Base-by-base conservation (phyloP, 176 grass and related monocot species). In the Aegilops bicornis region DNA sequence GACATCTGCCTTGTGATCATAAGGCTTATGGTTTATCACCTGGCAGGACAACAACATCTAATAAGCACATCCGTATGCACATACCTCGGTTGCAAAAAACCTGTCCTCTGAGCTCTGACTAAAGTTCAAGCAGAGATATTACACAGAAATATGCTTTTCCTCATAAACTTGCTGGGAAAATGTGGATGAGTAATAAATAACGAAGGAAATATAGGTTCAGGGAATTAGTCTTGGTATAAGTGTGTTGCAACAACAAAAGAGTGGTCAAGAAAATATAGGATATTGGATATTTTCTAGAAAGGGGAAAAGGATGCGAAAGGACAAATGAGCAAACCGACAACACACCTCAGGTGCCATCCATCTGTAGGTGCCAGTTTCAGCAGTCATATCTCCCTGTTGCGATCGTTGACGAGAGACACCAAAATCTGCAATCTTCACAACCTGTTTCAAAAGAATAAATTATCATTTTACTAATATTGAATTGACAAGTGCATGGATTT, bases 261-360 rank as follows among this genome's bases (percentile, higher is more conserved):
- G 45, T 47, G 24, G 27, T 67, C 23, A 0, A 84, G 13, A 11
- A 87, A 68, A 24, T 25, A 71, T 12, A 77, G 19, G 37, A 60
- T 59, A 89, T 67, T n/a, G 5, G 56, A 32, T 48, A 86, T 64
- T 71, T 76, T 54, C 10, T 19, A 43, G 42, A 27, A 54, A 81
- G 19, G 23, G 60, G 76, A 73, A 36, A 27, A 2, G 10, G 24
- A 31, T 17, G 16, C 63, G 0, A 52, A 16, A 33, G 37, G 58
- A 36, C 23, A 86, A 61, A 61, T 45, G 27, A 77, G 45, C 20
- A 62, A 78, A 63, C 22, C 50, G 75, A 62, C 36, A 76, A 84
- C 81, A 47, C 59, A 98, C 97, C 97, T 98, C 97, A 90, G 97
- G 97, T 22, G 94, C 97, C 97, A 98, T 98, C 97, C 97, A 98